phyloP scores from a whole-genome alignment of 345 rosid species.

The Eucalyptus viminalis region DNA sequence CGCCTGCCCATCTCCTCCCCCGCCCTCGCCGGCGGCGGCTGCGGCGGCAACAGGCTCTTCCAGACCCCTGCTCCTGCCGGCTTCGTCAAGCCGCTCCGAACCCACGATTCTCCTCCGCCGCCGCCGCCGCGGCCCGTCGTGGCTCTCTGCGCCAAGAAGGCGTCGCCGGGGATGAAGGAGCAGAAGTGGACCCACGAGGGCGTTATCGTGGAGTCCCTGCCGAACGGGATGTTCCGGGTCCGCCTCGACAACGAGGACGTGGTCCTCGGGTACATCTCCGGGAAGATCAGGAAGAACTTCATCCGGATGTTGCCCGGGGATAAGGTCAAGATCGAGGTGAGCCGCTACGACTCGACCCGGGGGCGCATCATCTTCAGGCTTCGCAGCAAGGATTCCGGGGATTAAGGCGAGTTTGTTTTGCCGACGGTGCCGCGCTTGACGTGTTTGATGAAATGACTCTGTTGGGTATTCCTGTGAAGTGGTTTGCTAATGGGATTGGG shows the following conservation, averaged over 20 bases:
- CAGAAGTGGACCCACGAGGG: constrained; percentile 53
- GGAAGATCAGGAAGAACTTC: constrained; percentile 81
- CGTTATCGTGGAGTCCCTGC: constrained; percentile 35
- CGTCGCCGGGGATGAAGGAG: constrained; percentile 9
- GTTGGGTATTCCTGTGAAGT: background rate
- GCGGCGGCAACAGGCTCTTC: background rate
- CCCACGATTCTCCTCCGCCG: background rate
- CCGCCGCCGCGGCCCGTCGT: background rate
- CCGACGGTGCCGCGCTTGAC: background rate
- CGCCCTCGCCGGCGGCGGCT: background rate
- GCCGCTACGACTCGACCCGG: constrained; percentile 70
- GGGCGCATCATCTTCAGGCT: constrained; percentile 68
- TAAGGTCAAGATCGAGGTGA: constrained; percentile 74
- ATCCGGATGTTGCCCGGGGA: constrained; percentile 84
- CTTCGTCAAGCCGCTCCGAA: background rate
- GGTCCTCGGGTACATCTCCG: constrained; percentile 82
- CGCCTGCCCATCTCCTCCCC: background rate
- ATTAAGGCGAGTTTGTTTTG: background rate
- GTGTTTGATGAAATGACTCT: background rate
- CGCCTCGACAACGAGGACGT: constrained; percentile 43
- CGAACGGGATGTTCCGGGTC: constrained; percentile 67
- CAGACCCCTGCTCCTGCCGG: background rate
- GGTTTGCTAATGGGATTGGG: background rate
- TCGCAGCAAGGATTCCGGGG: constrained; percentile 22
- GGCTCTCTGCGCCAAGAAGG: background rate